A percentile compares a stretch with the other conserved stretches of the same genome.
These are phyloP conservation scores for Venturia effusa DNA, from an alignment of 2,329 filamentous ascomycete species.

Conservation along the genomic window DNA sequence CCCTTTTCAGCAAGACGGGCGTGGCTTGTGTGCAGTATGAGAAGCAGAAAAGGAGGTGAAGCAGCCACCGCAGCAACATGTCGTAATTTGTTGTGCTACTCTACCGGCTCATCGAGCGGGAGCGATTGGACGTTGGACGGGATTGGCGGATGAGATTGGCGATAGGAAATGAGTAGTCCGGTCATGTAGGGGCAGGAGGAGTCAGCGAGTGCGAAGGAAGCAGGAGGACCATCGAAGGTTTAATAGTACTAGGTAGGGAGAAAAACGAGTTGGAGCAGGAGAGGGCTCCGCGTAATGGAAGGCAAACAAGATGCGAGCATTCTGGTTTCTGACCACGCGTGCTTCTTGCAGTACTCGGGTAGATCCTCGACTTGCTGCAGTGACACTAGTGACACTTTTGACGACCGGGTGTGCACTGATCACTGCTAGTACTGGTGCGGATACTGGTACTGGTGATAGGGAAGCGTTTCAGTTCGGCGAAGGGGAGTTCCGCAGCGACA, in stretches of 20 bases:
- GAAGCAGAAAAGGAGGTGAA: background rate
- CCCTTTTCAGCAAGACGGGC: conserved; percentile 19
- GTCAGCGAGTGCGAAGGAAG: background rate
- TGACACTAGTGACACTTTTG: too few species aligned
- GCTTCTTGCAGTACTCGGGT: too few species aligned
- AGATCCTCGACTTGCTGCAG: background rate
- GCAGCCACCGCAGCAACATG: conserved; percentile 6
- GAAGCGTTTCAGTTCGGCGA: too few species aligned
- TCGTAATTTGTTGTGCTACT: background rate
- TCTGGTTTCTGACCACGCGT: too few species aligned
- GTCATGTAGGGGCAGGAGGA: background rate
- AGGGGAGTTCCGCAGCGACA: too few species aligned
- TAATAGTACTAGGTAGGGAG: background rate
- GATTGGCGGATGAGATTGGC: background rate
- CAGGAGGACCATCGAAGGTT: background rate
- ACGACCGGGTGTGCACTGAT: too few species aligned
- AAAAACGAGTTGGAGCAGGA: background rate
- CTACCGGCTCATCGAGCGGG: background rate
- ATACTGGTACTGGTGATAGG: too few species aligned
- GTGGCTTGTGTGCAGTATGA: background rate
- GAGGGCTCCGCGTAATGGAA: background rate
- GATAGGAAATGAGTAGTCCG: background rate
- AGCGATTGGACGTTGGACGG: background rate
- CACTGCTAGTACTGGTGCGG: too few species aligned
- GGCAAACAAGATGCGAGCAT: background rate